These are phyloP conservation scores for Ustilago crameri DNA, from an alignment of 1,284 basidiomycete species.

Conservation along the genomic window DNA sequence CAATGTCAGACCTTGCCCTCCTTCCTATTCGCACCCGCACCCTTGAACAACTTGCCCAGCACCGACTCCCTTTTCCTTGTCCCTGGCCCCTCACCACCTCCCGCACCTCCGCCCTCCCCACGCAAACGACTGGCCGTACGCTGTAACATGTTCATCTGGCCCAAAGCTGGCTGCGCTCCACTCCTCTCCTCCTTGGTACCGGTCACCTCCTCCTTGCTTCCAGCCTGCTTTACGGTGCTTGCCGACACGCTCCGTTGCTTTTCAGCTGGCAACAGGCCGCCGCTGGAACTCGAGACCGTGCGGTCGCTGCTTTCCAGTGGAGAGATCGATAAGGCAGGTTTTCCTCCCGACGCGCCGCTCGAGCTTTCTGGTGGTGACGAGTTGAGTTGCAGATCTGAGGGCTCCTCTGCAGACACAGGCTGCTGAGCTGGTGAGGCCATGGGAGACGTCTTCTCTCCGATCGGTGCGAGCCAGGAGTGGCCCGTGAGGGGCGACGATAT, in stretches of 20 bases:
- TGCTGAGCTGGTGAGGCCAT: constrained; percentile 15
- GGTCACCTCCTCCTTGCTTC: too few relatives aligned
- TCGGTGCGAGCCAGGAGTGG: constrained; percentile 25
- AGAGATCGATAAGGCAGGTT: too few relatives aligned
- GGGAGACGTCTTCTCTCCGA: constrained; percentile 41
- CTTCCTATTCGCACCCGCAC: constrained; percentile 20
- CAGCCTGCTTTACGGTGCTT: too few relatives aligned
- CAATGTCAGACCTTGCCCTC: constrained; percentile 25
- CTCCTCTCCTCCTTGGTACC: constrained; percentile 6
- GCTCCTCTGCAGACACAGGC: constrained; percentile 15
- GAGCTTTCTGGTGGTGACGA: too few relatives aligned
- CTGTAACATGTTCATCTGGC: constrained; percentile 26
- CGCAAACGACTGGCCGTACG: constrained; percentile 27
- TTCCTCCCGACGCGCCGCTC: too few relatives aligned
- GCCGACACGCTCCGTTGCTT: constrained; percentile 22
- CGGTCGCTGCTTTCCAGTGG: too few relatives aligned
- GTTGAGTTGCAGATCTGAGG: constrained; percentile 11
- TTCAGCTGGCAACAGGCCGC: too few relatives aligned
- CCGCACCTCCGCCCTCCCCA: constrained; percentile 5
- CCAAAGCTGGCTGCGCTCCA: background rate
- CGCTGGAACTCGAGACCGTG: too few relatives aligned
- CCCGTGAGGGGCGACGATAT: background rate
- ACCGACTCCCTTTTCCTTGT: constrained; percentile 34
- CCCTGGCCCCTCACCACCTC: background rate
- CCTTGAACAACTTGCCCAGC: constrained; percentile 45